Base-by-base conservation (phyloP, 352 stramenopile genomes). In the Pythium folliculosum region DNA sequence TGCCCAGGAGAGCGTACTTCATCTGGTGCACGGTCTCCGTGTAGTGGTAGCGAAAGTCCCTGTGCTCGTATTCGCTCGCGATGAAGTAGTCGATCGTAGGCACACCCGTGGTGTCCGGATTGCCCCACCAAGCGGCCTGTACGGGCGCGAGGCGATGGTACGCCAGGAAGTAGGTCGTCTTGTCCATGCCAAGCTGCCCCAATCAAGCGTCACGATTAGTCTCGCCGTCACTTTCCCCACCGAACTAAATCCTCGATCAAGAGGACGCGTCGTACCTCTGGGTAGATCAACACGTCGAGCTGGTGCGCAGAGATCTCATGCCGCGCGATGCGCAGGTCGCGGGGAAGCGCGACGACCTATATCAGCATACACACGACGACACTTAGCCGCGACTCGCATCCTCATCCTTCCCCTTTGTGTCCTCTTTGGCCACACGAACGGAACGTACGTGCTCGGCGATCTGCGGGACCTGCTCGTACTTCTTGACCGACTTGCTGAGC, bases 81-180 rank as follows among this genome's bases (percentile, higher is more conserved):
- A 94, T 69, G 22, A 77, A 87, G 43, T 88, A 92, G 47, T 92
- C 83, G 61, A 94, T 84, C 6, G 77, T 74, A 23, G 77, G 80
- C 0, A 91, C 76, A 10, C 86, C 82, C 0, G 82, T 84, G 0
- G 86, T 94, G 60, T 93, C 86, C 14, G 86, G 72, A 54, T 90
- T 89, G 6, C 81, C 84, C 78, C 82, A 92, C 84, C 84, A 94
- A 56, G 71, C 81, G 3, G 84, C 84, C 73, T 94, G 86, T 8
- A 91, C 59, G 12, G 77, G 76, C 17, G 86, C 86, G 25, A 94
- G 72, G 0, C 84, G 84, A 58, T 78, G 66, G 23, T 90, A 84
- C 32, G 82, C 84, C 22, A 94, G 44, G 50, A 93, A 92, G 54
- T 83, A 94, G 9, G 82, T 89, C n/a, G 79, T 83, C 43, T 90